phyloP scores from a whole-genome alignment of 106 monocot species.

The Posidonia australis region DNA sequence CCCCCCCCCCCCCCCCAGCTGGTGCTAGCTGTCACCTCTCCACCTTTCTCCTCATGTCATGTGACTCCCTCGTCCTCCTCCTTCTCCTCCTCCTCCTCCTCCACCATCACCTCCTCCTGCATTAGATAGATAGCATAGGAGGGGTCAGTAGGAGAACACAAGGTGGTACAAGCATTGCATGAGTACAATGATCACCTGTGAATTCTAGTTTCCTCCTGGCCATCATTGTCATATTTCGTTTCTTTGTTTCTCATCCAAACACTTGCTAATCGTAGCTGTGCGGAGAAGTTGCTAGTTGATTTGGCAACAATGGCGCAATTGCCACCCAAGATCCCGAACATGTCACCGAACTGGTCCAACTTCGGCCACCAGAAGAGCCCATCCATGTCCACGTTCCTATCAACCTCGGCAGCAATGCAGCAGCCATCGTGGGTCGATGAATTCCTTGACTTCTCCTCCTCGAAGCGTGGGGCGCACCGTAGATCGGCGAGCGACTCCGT shows the following conservation, averaged over 20 bases:
- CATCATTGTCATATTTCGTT: too few species aligned
- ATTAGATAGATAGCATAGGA: background rate
- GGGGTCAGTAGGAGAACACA: too few species aligned
- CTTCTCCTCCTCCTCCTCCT: too few species aligned
- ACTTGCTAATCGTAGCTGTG: too few species aligned
- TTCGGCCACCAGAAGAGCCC: constrained; percentile 23
- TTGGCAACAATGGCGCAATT: constrained; percentile 55
- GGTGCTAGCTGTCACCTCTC: constrained; percentile 21
- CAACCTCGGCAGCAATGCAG: background rate
- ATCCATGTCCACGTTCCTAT: constrained; percentile 8
- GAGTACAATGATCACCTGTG: too few species aligned
- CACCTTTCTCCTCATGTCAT: constrained; percentile 5
- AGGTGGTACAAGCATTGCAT: too few species aligned
- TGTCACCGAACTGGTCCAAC: constrained; percentile 24
- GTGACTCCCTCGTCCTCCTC: constrained; percentile 3
- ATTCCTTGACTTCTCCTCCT: constrained; percentile 74
- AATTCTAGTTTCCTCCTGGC: too few species aligned
- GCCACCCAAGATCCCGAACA: constrained; percentile 64
- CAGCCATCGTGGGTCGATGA: constrained; percentile 65
- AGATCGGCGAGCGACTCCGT: constrained; percentile 69
- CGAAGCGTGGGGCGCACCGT: constrained; percentile 56
- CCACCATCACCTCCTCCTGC: background rate
- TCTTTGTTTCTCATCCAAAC: too few species aligned
- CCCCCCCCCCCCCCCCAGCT: constrained; percentile 5
- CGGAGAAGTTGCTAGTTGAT: background rate